Evolutionary conservation across 2,329 filamentous ascomycete species (phyloP).

Genomic region (Pyrenochaeta sp.): DNA sequence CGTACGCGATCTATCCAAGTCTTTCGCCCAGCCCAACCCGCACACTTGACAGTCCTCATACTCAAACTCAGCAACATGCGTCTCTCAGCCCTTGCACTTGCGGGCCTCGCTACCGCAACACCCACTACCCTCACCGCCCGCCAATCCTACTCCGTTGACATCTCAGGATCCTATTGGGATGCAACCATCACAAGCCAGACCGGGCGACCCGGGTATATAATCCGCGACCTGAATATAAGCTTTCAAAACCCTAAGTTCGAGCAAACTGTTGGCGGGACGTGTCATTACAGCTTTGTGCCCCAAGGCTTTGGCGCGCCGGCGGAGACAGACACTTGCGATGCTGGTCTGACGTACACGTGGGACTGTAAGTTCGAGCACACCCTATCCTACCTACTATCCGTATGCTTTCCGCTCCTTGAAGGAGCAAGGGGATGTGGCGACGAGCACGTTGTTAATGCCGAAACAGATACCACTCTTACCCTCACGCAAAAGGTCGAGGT

Average conservation of each 20-base stretch:
- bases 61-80: constrained; percentile 10
- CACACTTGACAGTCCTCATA: neutral
- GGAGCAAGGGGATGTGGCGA: neutral
- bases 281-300: constrained; percentile 24
- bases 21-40: neutral
- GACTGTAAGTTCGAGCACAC: constrained; percentile 12
- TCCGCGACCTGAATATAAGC: constrained; percentile 8
- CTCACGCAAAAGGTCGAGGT: neutral
- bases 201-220: constrained; percentile 17
- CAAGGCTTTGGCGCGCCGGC: constrained; percentile 15
- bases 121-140: constrained; percentile 2
- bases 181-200: constrained; percentile 13
- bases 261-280: constrained; percentile 3
- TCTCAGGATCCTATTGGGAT: constrained; percentile 20
- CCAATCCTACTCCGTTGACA: constrained; percentile 4
- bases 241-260: constrained; percentile 8
- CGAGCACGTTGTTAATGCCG: neutral
- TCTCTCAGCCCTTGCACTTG: constrained; percentile 7
- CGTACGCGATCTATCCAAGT: neutral
- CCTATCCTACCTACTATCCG: too few species aligned
- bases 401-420: neutral
- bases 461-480: neutral
- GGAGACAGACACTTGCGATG: constrained; percentile 9
- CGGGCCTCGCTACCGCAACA: constrained; percentile 6
- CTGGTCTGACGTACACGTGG: constrained; percentile 14